These are phyloP conservation scores for Wallemia ichthyophaga DNA, from an alignment of 1,284 basidiomycete species.

Conservation along the genomic window DNA sequence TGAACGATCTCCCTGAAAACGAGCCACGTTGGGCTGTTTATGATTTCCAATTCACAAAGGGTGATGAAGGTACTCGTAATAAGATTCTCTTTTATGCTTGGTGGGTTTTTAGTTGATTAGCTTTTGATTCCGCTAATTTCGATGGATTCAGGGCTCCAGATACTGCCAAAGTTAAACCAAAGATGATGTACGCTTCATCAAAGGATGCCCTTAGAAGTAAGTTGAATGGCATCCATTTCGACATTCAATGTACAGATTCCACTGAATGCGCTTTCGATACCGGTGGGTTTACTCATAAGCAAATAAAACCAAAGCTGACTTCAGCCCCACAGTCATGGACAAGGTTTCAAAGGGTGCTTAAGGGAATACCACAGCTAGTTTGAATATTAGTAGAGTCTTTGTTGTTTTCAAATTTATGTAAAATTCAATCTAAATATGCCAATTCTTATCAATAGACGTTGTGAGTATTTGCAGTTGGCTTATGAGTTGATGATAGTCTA, in stretches of 20 bases:
- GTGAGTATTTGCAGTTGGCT: no score
- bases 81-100: constrained; percentile 71
- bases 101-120: constrained; percentile 16
- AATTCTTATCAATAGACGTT: background rate
- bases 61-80: constrained; percentile 49
- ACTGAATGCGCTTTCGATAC: constrained; percentile 44
- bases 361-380: background rate
- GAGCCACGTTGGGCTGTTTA: constrained; percentile 75
- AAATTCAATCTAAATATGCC: background rate
- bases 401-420: constrained; percentile 1
- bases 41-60: constrained; percentile 62
- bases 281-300: constrained; percentile 33
- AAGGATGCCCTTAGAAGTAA: constrained; percentile 49
- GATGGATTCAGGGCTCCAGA: constrained; percentile 66
- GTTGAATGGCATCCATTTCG: constrained; percentile 36
- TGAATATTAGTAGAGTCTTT: background rate
- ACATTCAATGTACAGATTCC: constrained; percentile 66
- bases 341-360: constrained; percentile 8
- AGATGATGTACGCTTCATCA: constrained; percentile 87
- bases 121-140: background rate
- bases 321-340: constrained; percentile 11
- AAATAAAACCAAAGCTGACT: no score
- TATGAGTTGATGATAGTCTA: no score
- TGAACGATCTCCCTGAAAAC: constrained; percentile 36
- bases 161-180: constrained; percentile 52